phyloP scores from a whole-genome alignment of 176 grass and related monocot species.

The Eragrostis curvula region DNA sequence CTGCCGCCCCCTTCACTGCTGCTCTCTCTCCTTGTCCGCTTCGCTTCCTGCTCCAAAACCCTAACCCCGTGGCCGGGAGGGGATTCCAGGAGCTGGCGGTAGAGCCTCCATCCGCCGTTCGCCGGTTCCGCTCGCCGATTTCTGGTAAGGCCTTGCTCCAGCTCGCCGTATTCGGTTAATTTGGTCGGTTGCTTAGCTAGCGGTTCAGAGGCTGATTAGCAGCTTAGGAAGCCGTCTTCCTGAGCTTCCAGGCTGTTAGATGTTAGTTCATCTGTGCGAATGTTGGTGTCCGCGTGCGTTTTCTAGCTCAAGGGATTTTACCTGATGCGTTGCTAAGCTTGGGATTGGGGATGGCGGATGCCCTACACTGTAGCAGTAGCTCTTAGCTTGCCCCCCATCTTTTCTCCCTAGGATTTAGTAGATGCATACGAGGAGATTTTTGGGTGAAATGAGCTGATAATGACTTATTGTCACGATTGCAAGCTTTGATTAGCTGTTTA shows the following conservation, averaged over 20 bases:
- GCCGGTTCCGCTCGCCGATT: conserved; percentile 1
- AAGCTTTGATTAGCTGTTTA: not conserved
- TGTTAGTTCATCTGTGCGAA: not conserved
- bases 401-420: not conserved
- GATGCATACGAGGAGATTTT: not conserved
- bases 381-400: not conserved
- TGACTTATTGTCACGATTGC: not conserved
- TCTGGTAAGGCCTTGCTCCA: conserved; percentile 27
- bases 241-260: conserved; percentile 6
- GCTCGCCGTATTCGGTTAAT: not conserved
- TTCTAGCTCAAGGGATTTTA: not conserved
- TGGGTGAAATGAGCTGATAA: not conserved
- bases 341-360: not conserved
- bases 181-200: not conserved
- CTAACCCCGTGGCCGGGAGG: conserved; percentile 32
- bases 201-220: conserved; percentile 9
- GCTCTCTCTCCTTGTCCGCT: conserved; percentile 4
- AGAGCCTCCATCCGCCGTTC: not conserved
- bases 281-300: not conserved
- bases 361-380: not conserved
- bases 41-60: conserved; percentile 49
- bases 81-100: conserved; percentile 18
- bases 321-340: not conserved
- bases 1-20: conserved; percentile 17
- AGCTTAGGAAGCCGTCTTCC: not conserved